These are phyloP conservation scores for Penicillium paxilli DNA, from an alignment of 495 filamentous ascomycete genomes.

Conservation along the genomic window DNA sequence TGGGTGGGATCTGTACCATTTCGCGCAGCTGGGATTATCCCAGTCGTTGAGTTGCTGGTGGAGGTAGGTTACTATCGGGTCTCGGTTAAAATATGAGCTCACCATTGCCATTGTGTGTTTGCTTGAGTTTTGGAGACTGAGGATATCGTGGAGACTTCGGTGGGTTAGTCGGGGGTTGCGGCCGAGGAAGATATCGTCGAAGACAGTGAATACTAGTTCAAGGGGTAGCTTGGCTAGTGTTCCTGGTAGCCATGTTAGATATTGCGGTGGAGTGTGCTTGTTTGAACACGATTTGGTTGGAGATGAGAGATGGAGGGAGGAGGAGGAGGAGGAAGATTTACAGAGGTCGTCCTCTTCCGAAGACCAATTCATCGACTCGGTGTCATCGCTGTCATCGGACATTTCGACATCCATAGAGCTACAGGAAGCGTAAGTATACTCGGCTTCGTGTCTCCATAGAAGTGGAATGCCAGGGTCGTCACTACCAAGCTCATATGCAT, in stretches of 20 bases:
- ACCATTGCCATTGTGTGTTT: neutral
- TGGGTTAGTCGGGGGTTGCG: conserved; percentile 1
- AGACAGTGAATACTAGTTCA: conserved; percentile 10
- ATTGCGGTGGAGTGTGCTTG: too few relatives aligned
- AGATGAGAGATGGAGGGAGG: too few relatives aligned
- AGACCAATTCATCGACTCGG: too few relatives aligned
- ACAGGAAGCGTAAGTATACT: too few relatives aligned
- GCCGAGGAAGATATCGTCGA: conserved; percentile 1
- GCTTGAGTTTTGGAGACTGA: neutral
- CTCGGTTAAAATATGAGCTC: neutral
- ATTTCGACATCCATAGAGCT: too few relatives aligned
- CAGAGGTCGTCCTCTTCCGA: too few relatives aligned
- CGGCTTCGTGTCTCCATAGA: too few relatives aligned
- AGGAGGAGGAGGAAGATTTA: too few relatives aligned
- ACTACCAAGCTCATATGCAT: too few relatives aligned
- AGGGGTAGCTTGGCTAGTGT: neutral
- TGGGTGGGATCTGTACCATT: neutral
- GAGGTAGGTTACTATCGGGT: neutral
- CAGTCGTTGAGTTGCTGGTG: neutral
- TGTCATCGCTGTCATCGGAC: too few relatives aligned
- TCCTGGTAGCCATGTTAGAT: neutral
- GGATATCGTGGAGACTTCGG: conserved; percentile 2
- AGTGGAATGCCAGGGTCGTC: too few relatives aligned
- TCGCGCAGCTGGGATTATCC: neutral
- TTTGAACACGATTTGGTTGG: too few relatives aligned